phyloP scores from a whole-genome alignment of 192 early-diverging fungal genomes.

The Coemansia sp. region DNA sequence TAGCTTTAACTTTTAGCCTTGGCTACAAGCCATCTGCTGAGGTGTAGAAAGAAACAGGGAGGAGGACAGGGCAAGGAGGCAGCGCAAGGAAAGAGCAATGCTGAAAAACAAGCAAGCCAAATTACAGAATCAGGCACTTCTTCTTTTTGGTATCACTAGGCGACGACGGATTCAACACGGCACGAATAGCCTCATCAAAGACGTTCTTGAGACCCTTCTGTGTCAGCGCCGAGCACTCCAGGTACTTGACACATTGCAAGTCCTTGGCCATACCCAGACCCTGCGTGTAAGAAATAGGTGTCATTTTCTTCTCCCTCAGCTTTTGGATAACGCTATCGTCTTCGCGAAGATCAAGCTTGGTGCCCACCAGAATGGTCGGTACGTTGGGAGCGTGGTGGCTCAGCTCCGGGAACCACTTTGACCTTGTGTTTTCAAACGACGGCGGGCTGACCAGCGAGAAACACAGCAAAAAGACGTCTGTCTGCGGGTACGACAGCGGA shows the following conservation, averaged over 20 bases:
- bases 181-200: constrained; percentile 97
- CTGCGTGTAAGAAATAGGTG: constrained; percentile 85
- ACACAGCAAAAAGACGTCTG: constrained; percentile 97
- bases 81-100: neutral
- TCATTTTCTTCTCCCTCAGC: constrained; percentile 81
- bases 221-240: constrained; percentile 97
- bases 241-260: constrained; percentile 86
- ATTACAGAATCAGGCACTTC: constrained; percentile 77
- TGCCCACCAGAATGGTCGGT: constrained; percentile 91
- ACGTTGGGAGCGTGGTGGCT: constrained; percentile 92
- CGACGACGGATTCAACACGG: constrained; percentile 77
- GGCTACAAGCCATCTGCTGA: no score
- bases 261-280: constrained; percentile 88
- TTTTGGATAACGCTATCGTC: constrained; percentile 87
- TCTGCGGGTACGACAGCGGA: constrained; percentile 97
- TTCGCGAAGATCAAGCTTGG: constrained; percentile 97
- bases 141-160: constrained; percentile 62
- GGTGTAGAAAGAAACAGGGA: neutral
- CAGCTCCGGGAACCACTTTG: constrained; percentile 98
- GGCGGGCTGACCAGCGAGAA: constrained; percentile 96
- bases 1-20: no score
- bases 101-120: neutral
- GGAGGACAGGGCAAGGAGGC: neutral
- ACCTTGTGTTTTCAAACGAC: constrained; percentile 95
- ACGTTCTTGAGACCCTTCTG: constrained; percentile 98